Evolutionary conservation across 306 rosid species (phyloP).

Genomic region (Dryas drummondii): DNA sequence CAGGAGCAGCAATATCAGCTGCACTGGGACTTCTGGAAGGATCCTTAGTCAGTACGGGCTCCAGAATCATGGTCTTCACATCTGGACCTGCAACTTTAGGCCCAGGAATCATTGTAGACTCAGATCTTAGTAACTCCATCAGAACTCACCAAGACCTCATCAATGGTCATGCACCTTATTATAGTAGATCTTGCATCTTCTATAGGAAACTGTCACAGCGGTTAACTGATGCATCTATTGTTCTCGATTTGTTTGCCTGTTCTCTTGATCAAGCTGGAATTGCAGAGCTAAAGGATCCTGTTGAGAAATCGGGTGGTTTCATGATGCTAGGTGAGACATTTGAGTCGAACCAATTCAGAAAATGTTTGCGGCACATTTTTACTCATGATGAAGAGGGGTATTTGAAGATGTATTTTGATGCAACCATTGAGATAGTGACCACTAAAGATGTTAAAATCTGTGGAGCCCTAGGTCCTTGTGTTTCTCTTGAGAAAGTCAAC

Average conservation of each 20-base stretch:
- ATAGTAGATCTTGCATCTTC: constrained; percentile 54
- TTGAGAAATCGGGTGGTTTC: constrained; percentile 79
- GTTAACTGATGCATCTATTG: constrained; percentile 54
- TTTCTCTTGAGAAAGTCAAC: constrained; percentile 60
- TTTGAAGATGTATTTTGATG: constrained; percentile 72
- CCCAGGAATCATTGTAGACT: constrained; percentile 68
- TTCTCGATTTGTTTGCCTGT: constrained; percentile 77
- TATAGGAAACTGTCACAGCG: constrained; percentile 52
- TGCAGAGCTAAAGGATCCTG: constrained; percentile 62
- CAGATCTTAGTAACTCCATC: constrained; percentile 52
- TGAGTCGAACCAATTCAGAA: constrained; percentile 63
- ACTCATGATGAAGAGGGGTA: constrained; percentile 51
- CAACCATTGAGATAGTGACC: constrained; percentile 78
- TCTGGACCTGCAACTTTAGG: constrained; percentile 87
- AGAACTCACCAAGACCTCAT: constrained; percentile 75
- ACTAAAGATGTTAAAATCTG: constrained; percentile 77
- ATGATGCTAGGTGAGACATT: constrained; percentile 78
- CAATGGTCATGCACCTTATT: constrained; percentile 51
- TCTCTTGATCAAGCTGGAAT: constrained; percentile 92
- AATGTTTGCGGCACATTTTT: constrained; percentile 63
- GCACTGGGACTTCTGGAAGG: constrained; percentile 82
- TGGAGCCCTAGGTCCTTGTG: constrained; percentile 95
- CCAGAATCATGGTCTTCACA: constrained; percentile 83
- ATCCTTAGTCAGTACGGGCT: constrained; percentile 58
- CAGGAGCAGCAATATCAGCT: constrained; percentile 77